Base-by-base conservation (phyloP, 2,329 filamentous ascomycete genomes). In the Aspergillus oerlinghausenensis region DNA sequence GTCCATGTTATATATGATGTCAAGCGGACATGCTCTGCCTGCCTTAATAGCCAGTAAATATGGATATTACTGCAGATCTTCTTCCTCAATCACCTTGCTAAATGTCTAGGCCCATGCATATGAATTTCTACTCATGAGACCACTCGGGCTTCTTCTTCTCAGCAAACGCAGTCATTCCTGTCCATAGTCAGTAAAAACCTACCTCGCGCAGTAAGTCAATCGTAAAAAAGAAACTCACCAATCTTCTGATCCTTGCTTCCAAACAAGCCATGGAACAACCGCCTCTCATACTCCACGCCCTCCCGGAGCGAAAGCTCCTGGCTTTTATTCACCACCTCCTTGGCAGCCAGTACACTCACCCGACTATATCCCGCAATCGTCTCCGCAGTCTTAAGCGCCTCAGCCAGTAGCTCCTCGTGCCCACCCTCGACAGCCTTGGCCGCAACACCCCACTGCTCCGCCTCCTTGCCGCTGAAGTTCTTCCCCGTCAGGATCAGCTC, bases 271-370 rank as follows among this genome's bases (percentile, higher is more conserved):
- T 99, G 94, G 81, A 99, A 99, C 35, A 97, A 82, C 53, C 92
- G 84, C 70, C 94, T 83, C 83, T 99, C 94, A 76, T 86, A 97
- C 78, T 99, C 94, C 1, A 99, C 89, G 14, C 94, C 94, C 69
- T 97, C 94, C 65, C 89, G 80, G 58, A 99, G 78, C 3, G 88
- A 82, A 65, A 96, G 77, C 67, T 99, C 94, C 80, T 97, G 92
- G 75, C 92, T 96, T 86, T 97, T 97, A 74, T 97, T 96, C 55
- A 99, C 93, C n/a, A 94, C 93, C 81, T 99, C 94, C 82, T 99
- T 99, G 56, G 85, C 88, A 10, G 89, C 94, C 77, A 91, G 86
- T 57, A 96, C 85, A 1, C 93, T 89, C n/a, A 99, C 88, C 70
- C 83, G 85, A 52, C 89, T 92, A 75, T 94, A 91, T 1, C 88